Conservation (phyloP, 306 rosid species). For the Vicia villosa region DNA sequence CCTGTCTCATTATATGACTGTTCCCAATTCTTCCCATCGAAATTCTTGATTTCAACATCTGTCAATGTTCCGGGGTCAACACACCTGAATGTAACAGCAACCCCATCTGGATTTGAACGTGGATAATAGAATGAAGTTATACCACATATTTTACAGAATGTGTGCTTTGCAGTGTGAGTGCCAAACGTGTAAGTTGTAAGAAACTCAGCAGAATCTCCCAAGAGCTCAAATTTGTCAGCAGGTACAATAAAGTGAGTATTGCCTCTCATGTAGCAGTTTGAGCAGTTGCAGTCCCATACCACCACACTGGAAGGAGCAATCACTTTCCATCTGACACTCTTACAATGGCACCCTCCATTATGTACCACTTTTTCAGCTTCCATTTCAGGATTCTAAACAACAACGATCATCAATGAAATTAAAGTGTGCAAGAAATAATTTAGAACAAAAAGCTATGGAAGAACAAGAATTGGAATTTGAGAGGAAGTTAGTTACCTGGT, state of each 20-base stretch:
- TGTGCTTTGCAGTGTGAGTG: slow-evolving; percentile 80
- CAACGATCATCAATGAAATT: background rate
- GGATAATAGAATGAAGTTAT: slow-evolving; percentile 83
- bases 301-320: slow-evolving; percentile 62
- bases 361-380: slow-evolving; percentile 62
- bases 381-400: slow-evolving; percentile 48
- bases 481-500: no score
- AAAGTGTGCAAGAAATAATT: slow-evolving; percentile 12
- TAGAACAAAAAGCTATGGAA: background rate
- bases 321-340: slow-evolving; percentile 76
- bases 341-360: slow-evolving; percentile 87
- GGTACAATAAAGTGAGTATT: slow-evolving; percentile 72
- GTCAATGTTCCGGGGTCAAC: slow-evolving; percentile 80
- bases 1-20: slow-evolving; percentile 30
- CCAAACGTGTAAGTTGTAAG: slow-evolving; percentile 80
- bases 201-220: slow-evolving; percentile 62
- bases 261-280: slow-evolving; percentile 74
- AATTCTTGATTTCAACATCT: slow-evolving; percentile 55
- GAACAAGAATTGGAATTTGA: no score
- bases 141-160: slow-evolving; percentile 81
- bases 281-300: slow-evolving; percentile 84
- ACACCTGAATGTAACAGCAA: slow-evolving; percentile 68
- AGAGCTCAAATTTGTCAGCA: slow-evolving; percentile 57
- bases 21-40: slow-evolving; percentile 85
- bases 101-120: slow-evolving; percentile 92